Conservation (phyloP, 768 basidiomycete genomes). For the Boletus fagicola region DNA sequence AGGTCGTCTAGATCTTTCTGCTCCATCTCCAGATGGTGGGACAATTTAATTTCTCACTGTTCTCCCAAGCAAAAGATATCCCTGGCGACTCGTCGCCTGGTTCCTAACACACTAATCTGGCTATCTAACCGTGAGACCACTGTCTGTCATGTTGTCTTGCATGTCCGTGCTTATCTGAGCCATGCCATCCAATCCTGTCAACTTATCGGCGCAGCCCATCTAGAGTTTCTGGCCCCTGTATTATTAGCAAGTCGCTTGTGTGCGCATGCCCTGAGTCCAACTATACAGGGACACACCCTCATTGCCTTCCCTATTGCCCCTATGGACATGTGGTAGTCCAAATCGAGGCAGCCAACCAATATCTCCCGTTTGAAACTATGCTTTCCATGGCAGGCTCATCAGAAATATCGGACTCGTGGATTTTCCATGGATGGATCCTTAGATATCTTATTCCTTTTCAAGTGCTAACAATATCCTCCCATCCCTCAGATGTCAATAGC, state of each 20-base stretch:
- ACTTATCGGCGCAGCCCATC: neutral
- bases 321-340: neutral
- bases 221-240: neutral
- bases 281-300: neutral
- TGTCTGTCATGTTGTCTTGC: neutral
- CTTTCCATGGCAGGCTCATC: neutral
- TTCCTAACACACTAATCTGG: neutral
- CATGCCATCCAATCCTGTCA: neutral
- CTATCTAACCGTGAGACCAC: neutral
- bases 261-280: neutral
- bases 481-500: neutral
- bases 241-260: neutral
- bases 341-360: neutral
- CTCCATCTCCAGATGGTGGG: neutral
- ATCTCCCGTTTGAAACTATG: neutral
- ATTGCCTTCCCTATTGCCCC: neutral
- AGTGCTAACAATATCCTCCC: neutral
- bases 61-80: constrained; percentile 1
- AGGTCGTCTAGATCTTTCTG: neutral
- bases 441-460: neutral
- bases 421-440: neutral
- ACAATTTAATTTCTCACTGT: neutral
- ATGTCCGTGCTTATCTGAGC: neutral
- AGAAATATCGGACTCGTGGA: neutral
- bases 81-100: neutral